A percentile compares a stretch with the other conserved stretches of the same genome.
phyloP scores from a whole-genome alignment of 306 rosid species.

The Pyrus communis region DNA sequence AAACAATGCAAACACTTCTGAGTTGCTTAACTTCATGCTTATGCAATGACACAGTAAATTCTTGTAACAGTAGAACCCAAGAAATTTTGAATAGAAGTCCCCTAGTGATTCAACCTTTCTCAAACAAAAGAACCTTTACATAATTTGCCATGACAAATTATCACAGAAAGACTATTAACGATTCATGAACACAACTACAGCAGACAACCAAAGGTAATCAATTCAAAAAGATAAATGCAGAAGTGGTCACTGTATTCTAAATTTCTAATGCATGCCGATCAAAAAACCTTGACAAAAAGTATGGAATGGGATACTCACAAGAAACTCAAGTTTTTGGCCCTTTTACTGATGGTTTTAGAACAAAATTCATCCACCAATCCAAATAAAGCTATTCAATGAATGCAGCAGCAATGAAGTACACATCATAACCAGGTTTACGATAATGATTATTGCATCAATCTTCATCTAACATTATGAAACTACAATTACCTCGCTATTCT shows the following conservation, averaged over 20 bases:
- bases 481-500: neutral
- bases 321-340: neutral
- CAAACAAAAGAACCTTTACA: neutral
- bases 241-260: neutral
- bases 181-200: neutral
- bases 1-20: neutral
- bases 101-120: neutral
- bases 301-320: neutral
- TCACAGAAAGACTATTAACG: neutral
- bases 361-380: neutral
- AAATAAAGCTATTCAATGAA: neutral
- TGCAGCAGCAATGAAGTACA: neutral
- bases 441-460: neutral
- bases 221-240: neutral
- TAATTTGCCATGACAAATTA: neutral
- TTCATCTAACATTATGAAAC: neutral
- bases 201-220: neutral
- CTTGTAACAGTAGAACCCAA: neutral
- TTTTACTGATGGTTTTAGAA: neutral
- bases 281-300: neutral
- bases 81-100: neutral
- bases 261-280: neutral
- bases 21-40: neutral
- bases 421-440: neutral
- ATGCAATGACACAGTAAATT: conserved; percentile 1